phyloP scores from a whole-genome alignment of 2,329 filamentous ascomycete genomes.

The Fusarium lateritium region DNA sequence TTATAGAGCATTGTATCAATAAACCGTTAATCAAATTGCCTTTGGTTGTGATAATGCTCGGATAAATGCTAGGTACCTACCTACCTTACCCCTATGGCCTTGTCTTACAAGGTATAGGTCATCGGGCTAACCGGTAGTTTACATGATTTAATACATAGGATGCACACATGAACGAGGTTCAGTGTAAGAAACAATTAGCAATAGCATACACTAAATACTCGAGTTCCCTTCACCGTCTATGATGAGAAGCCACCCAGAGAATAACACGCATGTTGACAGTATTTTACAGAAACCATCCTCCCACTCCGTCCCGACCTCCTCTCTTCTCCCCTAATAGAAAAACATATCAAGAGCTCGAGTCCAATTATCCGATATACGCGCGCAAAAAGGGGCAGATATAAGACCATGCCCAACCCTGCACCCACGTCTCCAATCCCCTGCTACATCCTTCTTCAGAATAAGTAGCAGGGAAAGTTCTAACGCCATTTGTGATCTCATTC shows the following conservation, averaged over 20 bases:
- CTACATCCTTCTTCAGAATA: constrained; percentile 27
- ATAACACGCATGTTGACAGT: constrained; percentile 62
- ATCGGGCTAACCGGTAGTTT: not conserved
- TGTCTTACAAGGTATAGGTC: too few species aligned
- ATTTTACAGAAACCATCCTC: constrained; percentile 63
- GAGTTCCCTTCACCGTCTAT: constrained; percentile 62
- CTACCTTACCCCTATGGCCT: too few species aligned
- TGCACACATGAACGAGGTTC: not conserved
- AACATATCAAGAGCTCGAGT: constrained; percentile 38
- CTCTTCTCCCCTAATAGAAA: constrained; percentile 43
- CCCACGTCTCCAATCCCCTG: constrained; percentile 44
- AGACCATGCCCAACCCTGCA: constrained; percentile 43
- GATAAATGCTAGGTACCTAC: too few species aligned
- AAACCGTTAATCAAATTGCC: too few species aligned
- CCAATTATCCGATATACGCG: constrained; percentile 47
- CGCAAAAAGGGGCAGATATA: constrained; percentile 36
- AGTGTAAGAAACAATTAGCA: constrained; percentile 49
- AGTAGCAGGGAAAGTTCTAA: constrained; percentile 42
- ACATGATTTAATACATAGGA: not conserved
- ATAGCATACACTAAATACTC: constrained; percentile 61
- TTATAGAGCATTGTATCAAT: constrained; percentile 1
- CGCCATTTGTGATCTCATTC: constrained; percentile 44
- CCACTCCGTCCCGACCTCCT: constrained; percentile 41
- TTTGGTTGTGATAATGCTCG: too few species aligned
- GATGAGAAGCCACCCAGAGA: constrained; percentile 59